Evolutionary conservation across 306 rosid species (phyloP), one percentile per base, ranked within the genome.

Genomic region (Inga leiocalycina): DNA sequence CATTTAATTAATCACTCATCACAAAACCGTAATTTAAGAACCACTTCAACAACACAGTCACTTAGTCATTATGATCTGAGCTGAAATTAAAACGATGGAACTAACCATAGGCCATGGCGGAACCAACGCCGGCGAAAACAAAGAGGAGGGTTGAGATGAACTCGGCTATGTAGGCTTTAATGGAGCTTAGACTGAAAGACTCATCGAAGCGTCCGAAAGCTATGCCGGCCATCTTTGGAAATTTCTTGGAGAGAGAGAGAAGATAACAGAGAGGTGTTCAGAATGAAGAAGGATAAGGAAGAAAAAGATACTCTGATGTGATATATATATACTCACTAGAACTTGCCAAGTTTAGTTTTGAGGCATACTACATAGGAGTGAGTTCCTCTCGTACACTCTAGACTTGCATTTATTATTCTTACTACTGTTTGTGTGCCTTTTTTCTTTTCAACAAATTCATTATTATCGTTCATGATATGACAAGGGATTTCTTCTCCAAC

Each of bases 91-190:
- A 69, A 11, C 1, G 48, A 57, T n/a, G 64, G 66, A 30, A 91
- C 86, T 81, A 19, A 94, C 94, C 83, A 85, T 87, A 94, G 84
- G 98, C 94, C 45, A 93, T 88, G 88, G 91, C 94, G 22, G 93
- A 94, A 24, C 98, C 98, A 84, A 93, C 93, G 74, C 97, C 97
- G 14, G 97, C 97, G 68, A 94, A 94, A 80, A 94, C 97, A 75
- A 94, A 94, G 89, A 94, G 84, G 82, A 94, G 82, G 82, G 98
- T 94, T 75, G 97, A 94, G 93, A 91, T 90, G 94, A 94, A 94
- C 94, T 94, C 97, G 39, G 97, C 94, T 76, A 94, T 48, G 82
- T 94, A 94, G 80, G 97, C 93, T 83, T 85, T 94, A 54, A 91
- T 66, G 69, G 97, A 94, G 70, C 84, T 81, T 17, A 90, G 51